Conservation (phyloP, 2,329 filamentous ascomycete species). For the Nemania serpens region DNA sequence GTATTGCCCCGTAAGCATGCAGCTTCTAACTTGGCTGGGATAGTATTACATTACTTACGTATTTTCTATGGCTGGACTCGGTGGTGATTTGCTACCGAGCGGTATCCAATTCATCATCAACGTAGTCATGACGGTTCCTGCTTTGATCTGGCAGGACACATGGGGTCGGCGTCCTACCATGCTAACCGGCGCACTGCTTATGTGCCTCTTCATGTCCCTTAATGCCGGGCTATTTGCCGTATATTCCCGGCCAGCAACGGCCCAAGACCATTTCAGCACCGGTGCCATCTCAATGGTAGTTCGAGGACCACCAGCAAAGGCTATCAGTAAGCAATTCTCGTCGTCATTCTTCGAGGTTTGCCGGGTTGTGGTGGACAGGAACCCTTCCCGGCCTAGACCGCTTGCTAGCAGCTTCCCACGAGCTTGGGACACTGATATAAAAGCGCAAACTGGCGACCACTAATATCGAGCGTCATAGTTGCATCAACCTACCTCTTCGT, state of each 20-base stretch:
- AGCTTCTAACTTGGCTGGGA: not conserved
- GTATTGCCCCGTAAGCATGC: not conserved
- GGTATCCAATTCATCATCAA: conserved; percentile 80
- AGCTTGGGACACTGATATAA: not conserved
- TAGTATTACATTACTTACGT: conserved; percentile 71
- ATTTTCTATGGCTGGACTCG: conserved; percentile 73
- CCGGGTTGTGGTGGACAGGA: not conserved
- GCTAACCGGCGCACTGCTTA: conserved; percentile 67
- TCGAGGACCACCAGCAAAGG: conserved; percentile 54
- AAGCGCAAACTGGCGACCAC: not conserved
- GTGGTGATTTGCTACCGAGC: conserved; percentile 64
- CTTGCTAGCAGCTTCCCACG: not conserved
- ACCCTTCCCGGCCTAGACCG: not conserved
- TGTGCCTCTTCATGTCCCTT: conserved; percentile 56
- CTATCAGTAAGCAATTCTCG: conserved; percentile 43
- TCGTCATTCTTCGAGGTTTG: not conserved
- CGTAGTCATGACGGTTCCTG: conserved; percentile 77
- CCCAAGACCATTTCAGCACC: conserved; percentile 44
- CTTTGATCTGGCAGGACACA: conserved; percentile 73
- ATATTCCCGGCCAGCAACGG: conserved; percentile 45
- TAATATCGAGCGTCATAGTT: conserved; percentile 43
- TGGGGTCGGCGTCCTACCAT: conserved; percentile 75
- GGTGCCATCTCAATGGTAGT: conserved; percentile 54
- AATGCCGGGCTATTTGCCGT: conserved; percentile 53
- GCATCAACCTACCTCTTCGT: conserved; percentile 70